Evolutionary conservation across 768 basidiomycete genomes (phyloP), one percentile per base, ranked within the genome.

Genomic region (Russula virescens): DNA sequence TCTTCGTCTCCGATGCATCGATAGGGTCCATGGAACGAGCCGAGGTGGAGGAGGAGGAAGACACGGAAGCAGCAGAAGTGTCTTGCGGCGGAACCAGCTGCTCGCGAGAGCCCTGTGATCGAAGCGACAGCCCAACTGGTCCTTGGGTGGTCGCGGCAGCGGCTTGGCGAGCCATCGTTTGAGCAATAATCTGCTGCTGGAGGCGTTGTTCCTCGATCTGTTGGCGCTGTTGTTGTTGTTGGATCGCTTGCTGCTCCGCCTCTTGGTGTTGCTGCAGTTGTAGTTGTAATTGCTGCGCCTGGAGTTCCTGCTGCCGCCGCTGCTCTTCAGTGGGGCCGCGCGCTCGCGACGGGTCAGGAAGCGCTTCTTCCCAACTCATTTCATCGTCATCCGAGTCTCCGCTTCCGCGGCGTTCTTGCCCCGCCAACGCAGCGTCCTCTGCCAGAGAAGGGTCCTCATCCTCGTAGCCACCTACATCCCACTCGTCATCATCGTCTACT

Each of bases 321-420:
- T 72, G 55, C 31, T 58, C 62, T 42, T 69, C 60, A 4, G 75
- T 75, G 16, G 79, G 61, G 63, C 70, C 42, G 48, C 64, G 16
- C 3, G 70, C 72, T 58, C 79, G 80, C 65, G 80, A 78, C 48
- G 80, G 78, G 57, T 81, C 83, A 2, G 82, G 85, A 13, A 79
- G 81, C 42, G 78, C 74, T 58, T 92, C 89, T 52, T 94, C 92
- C 94, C 94, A 95, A 63, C 82, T 81, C 83, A 95, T 90, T 2
- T 86, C 88, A 69, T 94, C 88, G 68, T 94, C 93, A 63, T 93
- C 91, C 0, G 81, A 83, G 56, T 89, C 88, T 34, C 38, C 62
- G 16, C 25, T 53, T 43, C 49, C 62, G 21, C 58, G 62, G 47
- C 53, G 58, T 35, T 50, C 83, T 21, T 76, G 76, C 53, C 78